Evolutionary conservation across 116 monocot species (phyloP), one percentile per base, ranked within the genome.

Genomic region (Iris pallida): DNA sequence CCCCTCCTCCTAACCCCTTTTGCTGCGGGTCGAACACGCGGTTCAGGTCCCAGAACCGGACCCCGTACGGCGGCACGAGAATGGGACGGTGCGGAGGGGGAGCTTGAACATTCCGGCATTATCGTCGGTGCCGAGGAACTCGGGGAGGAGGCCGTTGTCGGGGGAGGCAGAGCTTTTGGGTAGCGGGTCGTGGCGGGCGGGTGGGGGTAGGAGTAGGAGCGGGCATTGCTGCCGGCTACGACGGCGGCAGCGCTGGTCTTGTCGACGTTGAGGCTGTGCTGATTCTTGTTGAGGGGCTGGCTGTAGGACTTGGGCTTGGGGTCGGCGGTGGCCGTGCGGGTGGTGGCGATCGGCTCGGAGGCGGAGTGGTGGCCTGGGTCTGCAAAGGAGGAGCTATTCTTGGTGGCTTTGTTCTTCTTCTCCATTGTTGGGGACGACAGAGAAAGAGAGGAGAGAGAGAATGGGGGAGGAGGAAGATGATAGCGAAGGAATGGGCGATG

Each of bases 61-160:
- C 11, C 13, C 85, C 81, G 57, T 61, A 81, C 15, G 4, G 8
- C 65, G 48, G 55, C 75, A 79, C 18, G 74, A 78, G 47, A 90
- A 75, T 18, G 74, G 78, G 47, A 94, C 76, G 45, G 85, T 64
- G 46, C 94, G 84, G 13, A 59, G 20, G 17, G 94, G 94, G 17
- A 83, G 73, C n/a, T 65, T 68, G 73, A 89, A 93, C 62, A 90
- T 82, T 16, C 93, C 93, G 5, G 65, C 7, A 6, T 75, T 86
- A 4, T 90, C 94, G 20, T 90, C 94, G 45, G 20, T 49, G 12
- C 85, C 94, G 15, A 74, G 65, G 82, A 94, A 94, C 61, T 94
- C 94, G 30, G 90, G 90, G 45, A 63, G 42, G 3, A 45, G 4
- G 12, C 5, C 43, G 16, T 12, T 7, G 4, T 41, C 90, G 20